phyloP scores from a whole-genome alignment of 768 basidiomycete genomes.

The Tylopilus felleus region DNA sequence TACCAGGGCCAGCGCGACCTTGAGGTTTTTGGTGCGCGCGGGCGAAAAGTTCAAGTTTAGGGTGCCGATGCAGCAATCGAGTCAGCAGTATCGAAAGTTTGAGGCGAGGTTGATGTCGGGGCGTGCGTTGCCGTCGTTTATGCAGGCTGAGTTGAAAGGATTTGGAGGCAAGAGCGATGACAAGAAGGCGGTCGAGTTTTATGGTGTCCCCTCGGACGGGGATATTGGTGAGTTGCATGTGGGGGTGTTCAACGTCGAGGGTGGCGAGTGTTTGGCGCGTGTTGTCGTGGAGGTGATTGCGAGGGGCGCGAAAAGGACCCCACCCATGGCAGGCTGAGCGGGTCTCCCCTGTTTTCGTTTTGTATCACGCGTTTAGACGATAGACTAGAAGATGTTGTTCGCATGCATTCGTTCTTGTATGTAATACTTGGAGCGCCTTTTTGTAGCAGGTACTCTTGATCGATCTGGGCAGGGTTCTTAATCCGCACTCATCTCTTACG shows the following conservation, averaged over 20 bases:
- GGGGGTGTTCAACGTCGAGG: constrained; percentile 51
- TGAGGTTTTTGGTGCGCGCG: constrained; percentile 48
- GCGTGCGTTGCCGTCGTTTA: constrained; percentile 50
- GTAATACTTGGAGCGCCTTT: neutral
- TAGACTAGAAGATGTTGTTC: constrained; percentile 12
- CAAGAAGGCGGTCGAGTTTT: constrained; percentile 53
- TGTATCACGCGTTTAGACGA: constrained; percentile 2
- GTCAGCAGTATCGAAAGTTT: constrained; percentile 35
- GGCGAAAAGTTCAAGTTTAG: constrained; percentile 61
- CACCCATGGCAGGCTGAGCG: constrained; percentile 27
- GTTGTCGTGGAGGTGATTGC: constrained; percentile 55
- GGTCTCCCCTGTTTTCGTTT: constrained; percentile 18
- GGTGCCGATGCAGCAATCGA: constrained; percentile 39
- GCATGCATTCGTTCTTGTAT: constrained; percentile 23
- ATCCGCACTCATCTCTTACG: neutral
- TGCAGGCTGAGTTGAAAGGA: constrained; percentile 49
- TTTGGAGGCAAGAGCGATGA: constrained; percentile 33
- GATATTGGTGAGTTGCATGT: constrained; percentile 55
- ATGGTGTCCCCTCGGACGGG: constrained; percentile 46
- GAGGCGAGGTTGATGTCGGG: constrained; percentile 52
- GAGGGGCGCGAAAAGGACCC: constrained; percentile 26
- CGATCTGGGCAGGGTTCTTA: neutral
- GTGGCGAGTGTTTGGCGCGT: constrained; percentile 50
- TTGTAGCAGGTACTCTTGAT: neutral
- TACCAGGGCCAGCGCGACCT: constrained; percentile 23